A percentile compares a stretch with the other conserved stretches of the same genome.
Conservation (phyloP, 148 eudicot genomes). For the Euryodendron excelsum region DNA sequence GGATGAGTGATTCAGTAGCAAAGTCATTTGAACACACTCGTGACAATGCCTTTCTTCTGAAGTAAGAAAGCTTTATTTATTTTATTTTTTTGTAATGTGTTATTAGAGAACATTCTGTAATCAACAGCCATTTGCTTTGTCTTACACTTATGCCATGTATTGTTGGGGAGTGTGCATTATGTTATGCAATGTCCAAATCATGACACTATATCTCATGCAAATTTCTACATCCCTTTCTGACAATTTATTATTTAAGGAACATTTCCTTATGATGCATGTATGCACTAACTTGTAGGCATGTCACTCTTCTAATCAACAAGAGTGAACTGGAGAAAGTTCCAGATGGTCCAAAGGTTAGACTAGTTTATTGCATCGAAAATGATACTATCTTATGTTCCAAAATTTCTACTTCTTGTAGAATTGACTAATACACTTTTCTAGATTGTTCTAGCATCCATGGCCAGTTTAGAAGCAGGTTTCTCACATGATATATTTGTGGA, state of each 20-base stretch:
- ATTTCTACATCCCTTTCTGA: not conserved
- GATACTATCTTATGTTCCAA: not conserved
- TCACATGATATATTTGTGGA: conserved; percentile 94
- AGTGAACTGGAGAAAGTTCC: conserved; percentile 83
- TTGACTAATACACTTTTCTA: conserved; percentile 27
- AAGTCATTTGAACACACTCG: conserved; percentile 95
- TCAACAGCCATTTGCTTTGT: not conserved
- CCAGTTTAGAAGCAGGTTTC: conserved; percentile 91
- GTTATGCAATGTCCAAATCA: not conserved
- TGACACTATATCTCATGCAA: conserved; percentile 5
- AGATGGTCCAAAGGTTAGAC: conserved; percentile 86
- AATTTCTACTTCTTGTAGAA: conserved; percentile 2
- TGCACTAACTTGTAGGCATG: conserved; percentile 55
- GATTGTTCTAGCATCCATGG: conserved; percentile 97
- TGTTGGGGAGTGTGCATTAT: not conserved
- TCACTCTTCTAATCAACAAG: conserved; percentile 74
- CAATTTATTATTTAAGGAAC: conserved; percentile 9
- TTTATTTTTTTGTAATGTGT: not conserved
- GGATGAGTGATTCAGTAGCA: conserved; percentile 96
- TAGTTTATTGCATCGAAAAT: not conserved
- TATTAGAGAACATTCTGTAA: not conserved
- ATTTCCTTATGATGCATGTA: conserved; percentile 24
- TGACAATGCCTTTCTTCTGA: conserved; percentile 88
- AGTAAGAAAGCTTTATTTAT: conserved; percentile 40
- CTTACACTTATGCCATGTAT: not conserved